phyloP scores from a whole-genome alignment of 192 early-diverging fungal species.

The Glomus cerebriforme region DNA sequence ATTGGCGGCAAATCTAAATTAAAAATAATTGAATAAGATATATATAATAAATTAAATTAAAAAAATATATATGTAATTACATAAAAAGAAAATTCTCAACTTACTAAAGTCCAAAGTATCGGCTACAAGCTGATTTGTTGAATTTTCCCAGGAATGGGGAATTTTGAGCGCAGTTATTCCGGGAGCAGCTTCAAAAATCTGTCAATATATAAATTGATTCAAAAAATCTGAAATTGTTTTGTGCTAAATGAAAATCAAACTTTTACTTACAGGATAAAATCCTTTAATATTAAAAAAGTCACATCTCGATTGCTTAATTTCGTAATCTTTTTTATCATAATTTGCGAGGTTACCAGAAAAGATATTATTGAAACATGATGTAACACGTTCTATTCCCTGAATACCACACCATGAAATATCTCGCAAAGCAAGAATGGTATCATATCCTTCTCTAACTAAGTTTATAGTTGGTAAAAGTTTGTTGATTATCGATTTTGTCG shows the following conservation, averaged over 20 bases:
- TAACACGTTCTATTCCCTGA: constrained; percentile 44
- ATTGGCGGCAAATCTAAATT: constrained; percentile 46
- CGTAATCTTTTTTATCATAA: not conserved
- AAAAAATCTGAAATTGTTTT: not conserved
- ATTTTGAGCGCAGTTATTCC: constrained; percentile 40
- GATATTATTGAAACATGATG: constrained; percentile 49
- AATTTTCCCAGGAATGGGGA: constrained; percentile 44
- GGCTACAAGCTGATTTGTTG: constrained; percentile 12
- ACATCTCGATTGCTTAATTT: not conserved
- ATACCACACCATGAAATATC: constrained; percentile 48
- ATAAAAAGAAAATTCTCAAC: no score
- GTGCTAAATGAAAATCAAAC: not conserved
- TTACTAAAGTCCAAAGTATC: not conserved
- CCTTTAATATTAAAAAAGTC: constrained; percentile 37
- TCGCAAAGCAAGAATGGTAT: constrained; percentile 45
- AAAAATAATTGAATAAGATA: not conserved
- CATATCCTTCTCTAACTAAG: constrained; percentile 27
- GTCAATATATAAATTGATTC: constrained; percentile 12
- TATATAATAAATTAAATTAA: no score
- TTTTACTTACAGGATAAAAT: constrained; percentile 50
- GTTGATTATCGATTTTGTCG: not conserved
- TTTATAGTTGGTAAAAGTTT: constrained; percentile 27
- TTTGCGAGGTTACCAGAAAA: constrained; percentile 41
- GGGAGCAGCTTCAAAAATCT: constrained; percentile 25
- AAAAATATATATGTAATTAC: no score